These are phyloP conservation scores for Penicillium oxalicum DNA, from an alignment of 2,329 filamentous ascomycete species.

Conservation along the genomic window DNA sequence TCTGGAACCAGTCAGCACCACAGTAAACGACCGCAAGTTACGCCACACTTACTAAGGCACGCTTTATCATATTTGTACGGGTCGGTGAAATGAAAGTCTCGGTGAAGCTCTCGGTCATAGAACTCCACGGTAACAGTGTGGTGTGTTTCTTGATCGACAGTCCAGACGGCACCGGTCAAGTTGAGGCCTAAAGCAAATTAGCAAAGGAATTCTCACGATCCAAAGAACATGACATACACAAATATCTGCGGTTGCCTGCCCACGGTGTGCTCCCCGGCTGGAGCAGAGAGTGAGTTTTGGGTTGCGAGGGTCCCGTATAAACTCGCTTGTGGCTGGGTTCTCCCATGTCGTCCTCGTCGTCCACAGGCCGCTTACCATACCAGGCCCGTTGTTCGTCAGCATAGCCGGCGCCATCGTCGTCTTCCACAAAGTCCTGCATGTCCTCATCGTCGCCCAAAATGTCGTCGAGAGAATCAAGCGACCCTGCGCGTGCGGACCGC, in stretches of 20 bases:
- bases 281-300: conserved; percentile 74
- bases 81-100: conserved; percentile 96
- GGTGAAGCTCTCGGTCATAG: conserved; percentile 85
- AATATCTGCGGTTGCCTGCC: conserved; percentile 87
- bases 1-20: conserved; percentile 37
- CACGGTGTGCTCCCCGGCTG: conserved; percentile 94
- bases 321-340: conserved; percentile 48
- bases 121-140: conserved; percentile 96
- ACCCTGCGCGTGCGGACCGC: conserved; percentile 53
- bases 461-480: conserved; percentile 72
- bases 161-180: conserved; percentile 92
- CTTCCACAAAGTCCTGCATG: conserved; percentile 79
- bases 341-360: conserved; percentile 42
- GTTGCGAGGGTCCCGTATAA: conserved; percentile 47
- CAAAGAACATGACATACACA: conserved; percentile 50
- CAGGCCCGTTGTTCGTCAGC: conserved; percentile 55
- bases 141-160: conserved; percentile 86
- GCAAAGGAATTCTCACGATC: conserved; percentile 4
- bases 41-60: conserved; percentile 59
- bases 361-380: conserved; percentile 57
- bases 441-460: conserved; percentile 62
- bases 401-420: conserved; percentile 94
- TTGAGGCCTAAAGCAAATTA: conserved; percentile 56
- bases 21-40: neutral
- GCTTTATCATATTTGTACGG: conserved; percentile 95